Evolutionary conservation across 192 early-diverging fungal species (phyloP).

Genomic region (Coemansia sp.): DNA sequence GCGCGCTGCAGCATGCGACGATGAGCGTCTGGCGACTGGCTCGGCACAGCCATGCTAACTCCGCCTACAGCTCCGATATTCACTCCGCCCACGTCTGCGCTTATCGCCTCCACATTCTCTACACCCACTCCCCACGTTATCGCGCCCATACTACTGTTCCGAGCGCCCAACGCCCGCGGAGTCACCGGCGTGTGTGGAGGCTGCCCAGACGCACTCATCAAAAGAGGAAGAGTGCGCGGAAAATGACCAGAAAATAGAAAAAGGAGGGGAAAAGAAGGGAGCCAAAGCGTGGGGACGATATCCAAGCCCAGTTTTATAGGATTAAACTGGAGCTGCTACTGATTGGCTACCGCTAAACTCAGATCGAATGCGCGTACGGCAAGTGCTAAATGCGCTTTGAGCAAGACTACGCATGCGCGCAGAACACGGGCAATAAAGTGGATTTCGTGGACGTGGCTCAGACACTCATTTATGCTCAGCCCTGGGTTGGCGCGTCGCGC

Average conservation of each 20-base stretch:
- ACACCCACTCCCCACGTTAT: not conserved
- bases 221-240: not conserved
- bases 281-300: no score
- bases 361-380: conserved; percentile 7
- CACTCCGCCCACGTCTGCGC: not conserved
- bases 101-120: not conserved
- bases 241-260: not conserved
- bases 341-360: conserved; percentile 16
- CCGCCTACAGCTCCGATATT: not conserved
- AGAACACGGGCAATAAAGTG: conserved; percentile 33
- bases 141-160: conserved; percentile 36
- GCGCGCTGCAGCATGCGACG: conserved; percentile 38
- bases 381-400: conserved; percentile 28
- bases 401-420: conserved; percentile 16
- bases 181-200: conserved; percentile 12
- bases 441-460: conserved; percentile 50
- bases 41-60: conserved; percentile 3
- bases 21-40: conserved; percentile 30
- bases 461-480: conserved; percentile 36
- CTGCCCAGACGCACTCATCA: not conserved
- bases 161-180: conserved; percentile 27
- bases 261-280: not conserved
- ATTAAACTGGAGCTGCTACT: not conserved
- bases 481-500: conserved; percentile 32
- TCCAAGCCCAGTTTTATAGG: no score